These are phyloP conservation scores for Phallus indusiatus DNA, from an alignment of 768 basidiomycete species.

Conservation along the genomic window DNA sequence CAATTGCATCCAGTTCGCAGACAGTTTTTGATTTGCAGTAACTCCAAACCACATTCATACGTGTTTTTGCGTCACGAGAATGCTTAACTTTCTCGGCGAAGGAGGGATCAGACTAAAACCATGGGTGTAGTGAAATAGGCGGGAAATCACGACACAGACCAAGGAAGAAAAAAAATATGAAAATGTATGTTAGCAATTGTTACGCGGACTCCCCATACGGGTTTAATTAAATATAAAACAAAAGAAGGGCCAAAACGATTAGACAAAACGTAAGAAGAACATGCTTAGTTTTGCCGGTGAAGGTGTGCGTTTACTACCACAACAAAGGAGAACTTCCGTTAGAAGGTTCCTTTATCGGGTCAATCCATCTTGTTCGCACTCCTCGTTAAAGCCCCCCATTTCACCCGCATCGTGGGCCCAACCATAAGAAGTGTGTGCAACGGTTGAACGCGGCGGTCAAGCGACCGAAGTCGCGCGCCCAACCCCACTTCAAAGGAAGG, in stretches of 20 bases:
- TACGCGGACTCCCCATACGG: slow-evolving; percentile 6
- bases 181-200: slow-evolving; percentile 50
- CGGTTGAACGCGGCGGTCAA: slow-evolving; percentile 78
- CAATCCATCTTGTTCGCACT: slow-evolving; percentile 61
- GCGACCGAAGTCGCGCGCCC: slow-evolving; percentile 85
- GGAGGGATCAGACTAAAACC: slow-evolving; percentile 72
- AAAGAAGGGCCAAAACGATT: slow-evolving; percentile 7
- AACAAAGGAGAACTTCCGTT: slow-evolving; percentile 55
- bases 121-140: slow-evolving; percentile 16
- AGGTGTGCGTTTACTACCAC: slow-evolving; percentile 5
- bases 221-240: slow-evolving; percentile 6
- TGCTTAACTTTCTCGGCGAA: slow-evolving; percentile 85
- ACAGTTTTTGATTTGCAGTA: slow-evolving; percentile 82
- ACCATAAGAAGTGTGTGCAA: slow-evolving; percentile 63
- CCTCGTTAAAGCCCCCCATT: slow-evolving; percentile 98
- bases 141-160: slow-evolving; percentile 20
- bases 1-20: slow-evolving; percentile 84
- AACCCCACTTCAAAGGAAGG: slow-evolving; percentile 68
- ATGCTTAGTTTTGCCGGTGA: slow-evolving; percentile 7
- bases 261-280: slow-evolving; percentile 9
- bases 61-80: slow-evolving; percentile 75
- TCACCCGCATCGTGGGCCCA: slow-evolving; percentile 91
- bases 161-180: slow-evolving; percentile 22
- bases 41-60: slow-evolving; percentile 79
- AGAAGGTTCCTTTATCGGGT: slow-evolving; percentile 49